Percentiles rank a stretch among this genome's conserved stretches.
phyloP scores from a whole-genome alignment of 1,284 basidiomycete species.

The Ustilago curta region DNA sequence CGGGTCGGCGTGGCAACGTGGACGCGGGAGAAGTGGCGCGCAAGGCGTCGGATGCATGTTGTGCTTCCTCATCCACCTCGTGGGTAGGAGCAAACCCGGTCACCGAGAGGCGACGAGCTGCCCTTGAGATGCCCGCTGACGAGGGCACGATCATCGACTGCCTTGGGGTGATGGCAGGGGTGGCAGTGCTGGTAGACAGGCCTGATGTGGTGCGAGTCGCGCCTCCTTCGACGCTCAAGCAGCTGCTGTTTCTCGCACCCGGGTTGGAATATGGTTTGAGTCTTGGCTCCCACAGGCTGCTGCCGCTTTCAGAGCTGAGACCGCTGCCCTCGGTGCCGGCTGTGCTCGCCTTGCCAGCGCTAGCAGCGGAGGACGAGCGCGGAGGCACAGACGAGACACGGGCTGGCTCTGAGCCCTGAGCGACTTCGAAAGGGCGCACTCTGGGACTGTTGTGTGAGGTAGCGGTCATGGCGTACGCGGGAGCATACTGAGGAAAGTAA shows the following conservation, averaged over 20 bases:
- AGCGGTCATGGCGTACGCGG: conserved; percentile 15
- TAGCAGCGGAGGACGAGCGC: conserved; percentile 45
- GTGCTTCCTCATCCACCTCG: conserved; percentile 27
- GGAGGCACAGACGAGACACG: conserved; percentile 15
- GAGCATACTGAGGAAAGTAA: conserved; percentile 51
- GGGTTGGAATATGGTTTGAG: conserved; percentile 37
- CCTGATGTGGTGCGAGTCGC: conserved; percentile 23
- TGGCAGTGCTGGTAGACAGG: conserved; percentile 47
- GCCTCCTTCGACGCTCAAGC: not conserved
- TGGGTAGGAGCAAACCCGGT: conserved; percentile 33
- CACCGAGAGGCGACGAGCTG: conserved; percentile 35
- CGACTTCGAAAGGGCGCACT: conserved; percentile 13
- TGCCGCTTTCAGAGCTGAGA: conserved; percentile 44
- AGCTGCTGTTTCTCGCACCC: conserved; percentile 13
- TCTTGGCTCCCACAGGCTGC: conserved; percentile 54
- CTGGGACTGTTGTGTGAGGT: conserved; percentile 23
- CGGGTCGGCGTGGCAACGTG: conserved; percentile 17
- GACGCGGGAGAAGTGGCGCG: conserved; percentile 24
- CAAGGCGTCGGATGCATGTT: conserved; percentile 4
- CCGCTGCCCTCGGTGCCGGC: conserved; percentile 53
- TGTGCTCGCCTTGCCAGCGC: conserved; percentile 39
- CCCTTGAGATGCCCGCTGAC: conserved; percentile 7
- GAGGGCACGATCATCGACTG: conserved; percentile 36
- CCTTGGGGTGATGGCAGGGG: conserved; percentile 47
- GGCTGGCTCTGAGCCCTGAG: conserved; percentile 3